A percentile compares a stretch with the other conserved stretches of the same genome.
Evolutionary conservation across 345 rosid genomes (phyloP).

Genomic region (Citrus sp.): DNA sequence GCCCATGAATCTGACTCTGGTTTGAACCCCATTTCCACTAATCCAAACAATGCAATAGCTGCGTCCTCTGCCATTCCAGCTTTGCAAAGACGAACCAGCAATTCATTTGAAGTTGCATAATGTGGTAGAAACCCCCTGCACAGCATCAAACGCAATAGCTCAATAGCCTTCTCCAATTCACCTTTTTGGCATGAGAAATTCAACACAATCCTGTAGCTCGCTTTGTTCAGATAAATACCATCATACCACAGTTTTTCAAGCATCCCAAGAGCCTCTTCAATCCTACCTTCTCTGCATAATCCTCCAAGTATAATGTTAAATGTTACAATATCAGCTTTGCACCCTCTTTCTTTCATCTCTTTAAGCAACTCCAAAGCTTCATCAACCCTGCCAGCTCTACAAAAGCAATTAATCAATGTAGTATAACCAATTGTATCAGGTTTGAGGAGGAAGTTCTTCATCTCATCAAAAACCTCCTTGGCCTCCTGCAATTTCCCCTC

Average conservation of each 20-base stretch:
- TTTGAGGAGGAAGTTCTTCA: slow-evolving; percentile 56
- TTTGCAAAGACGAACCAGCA: slow-evolving; percentile 55
- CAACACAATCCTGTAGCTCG: slow-evolving; percentile 76
- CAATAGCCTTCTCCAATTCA: slow-evolving; percentile 56
- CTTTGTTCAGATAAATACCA: slow-evolving; percentile 68
- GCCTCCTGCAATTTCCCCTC: slow-evolving; percentile 63
- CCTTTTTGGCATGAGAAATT: slow-evolving; percentile 57
- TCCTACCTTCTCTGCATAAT: slow-evolving; percentile 56
- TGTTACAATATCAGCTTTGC: slow-evolving; percentile 72
- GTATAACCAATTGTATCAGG: slow-evolving; percentile 74
- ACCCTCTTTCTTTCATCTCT: slow-evolving; percentile 62
- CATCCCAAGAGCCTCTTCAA: slow-evolving; percentile 60
- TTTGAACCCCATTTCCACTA: slow-evolving; percentile 54
- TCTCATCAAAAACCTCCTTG: slow-evolving; percentile 47
- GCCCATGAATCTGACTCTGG: slow-evolving; percentile 65
- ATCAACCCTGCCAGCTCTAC: slow-evolving; percentile 46
- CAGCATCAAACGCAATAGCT: slow-evolving; percentile 59
- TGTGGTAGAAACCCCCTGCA: slow-evolving; percentile 63
- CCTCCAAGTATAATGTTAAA: slow-evolving; percentile 77
- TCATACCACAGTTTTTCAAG: slow-evolving; percentile 45
- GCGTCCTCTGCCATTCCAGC: slow-evolving; percentile 55
- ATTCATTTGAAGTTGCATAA: slow-evolving; percentile 73
- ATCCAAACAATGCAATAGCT: slow-evolving; percentile 34
- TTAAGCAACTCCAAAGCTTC: slow-evolving; percentile 60
- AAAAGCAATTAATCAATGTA: slow-evolving; percentile 65